Percentiles rank a stretch among this genome's conserved stretches.
phyloP scores from a whole-genome alignment of 495 filamentous ascomycete species.

The Talaromyces liani region DNA sequence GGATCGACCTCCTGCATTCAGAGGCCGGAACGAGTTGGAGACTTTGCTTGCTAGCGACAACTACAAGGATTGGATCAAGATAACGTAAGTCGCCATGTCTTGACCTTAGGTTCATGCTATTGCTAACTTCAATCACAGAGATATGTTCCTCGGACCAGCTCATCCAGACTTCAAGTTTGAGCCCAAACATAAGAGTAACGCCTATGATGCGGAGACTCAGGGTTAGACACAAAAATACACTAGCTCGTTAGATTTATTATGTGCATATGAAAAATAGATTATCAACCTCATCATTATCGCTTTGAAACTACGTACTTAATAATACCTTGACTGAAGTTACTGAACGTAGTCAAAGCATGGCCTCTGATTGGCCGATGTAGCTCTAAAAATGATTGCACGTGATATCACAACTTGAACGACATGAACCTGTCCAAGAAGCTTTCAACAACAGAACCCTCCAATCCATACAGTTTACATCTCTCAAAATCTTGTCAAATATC shows the following conservation, averaged over 20 bases:
- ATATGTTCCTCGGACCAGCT: slow-evolving; percentile 94
- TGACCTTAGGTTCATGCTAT: background rate
- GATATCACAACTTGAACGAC: background rate
- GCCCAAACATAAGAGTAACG: slow-evolving; percentile 97
- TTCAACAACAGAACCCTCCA: background rate
- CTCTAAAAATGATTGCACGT: background rate
- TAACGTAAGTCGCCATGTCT: slow-evolving; percentile 58
- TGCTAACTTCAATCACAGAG: slow-evolving; percentile 42
- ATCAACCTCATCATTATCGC: background rate
- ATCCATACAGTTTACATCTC: background rate
- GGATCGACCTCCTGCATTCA: slow-evolving; percentile 77
- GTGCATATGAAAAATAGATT: background rate
- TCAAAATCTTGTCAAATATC: background rate
- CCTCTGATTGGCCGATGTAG: slow-evolving; percentile 6
- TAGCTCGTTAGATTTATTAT: background rate
- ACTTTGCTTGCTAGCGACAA: slow-evolving; percentile 80
- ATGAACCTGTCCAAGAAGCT: background rate
- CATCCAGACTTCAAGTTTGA: slow-evolving; percentile 87
- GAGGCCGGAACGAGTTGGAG: slow-evolving; percentile 82
- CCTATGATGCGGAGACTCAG: slow-evolving; percentile 59
- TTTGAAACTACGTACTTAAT: background rate
- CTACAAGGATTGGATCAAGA: slow-evolving; percentile 97
- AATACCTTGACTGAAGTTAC: background rate
- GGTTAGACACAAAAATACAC: slow-evolving; percentile 26
- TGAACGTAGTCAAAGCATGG: background rate